Evolutionary conservation across 1,139 yeast species (phyloP), one percentile per base, ranked within the genome.

Genomic region (Torulaspora pretoriensis): DNA sequence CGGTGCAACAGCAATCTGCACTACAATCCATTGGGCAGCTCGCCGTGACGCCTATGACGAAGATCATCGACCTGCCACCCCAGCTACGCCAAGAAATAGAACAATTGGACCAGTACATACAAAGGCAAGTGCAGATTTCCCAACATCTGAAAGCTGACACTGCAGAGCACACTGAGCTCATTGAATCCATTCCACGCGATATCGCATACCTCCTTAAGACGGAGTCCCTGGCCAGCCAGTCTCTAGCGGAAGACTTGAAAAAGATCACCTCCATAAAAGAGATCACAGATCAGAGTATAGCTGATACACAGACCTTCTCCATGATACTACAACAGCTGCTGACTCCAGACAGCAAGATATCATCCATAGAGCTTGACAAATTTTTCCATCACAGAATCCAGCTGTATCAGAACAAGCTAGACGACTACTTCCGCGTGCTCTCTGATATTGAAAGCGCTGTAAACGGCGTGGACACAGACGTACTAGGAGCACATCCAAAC

Each of bases 101-200:
- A 60, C 83, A 81, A 51, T 71, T 90, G 47, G 96, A 92, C 64
- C 78, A 79, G 44, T 90, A 88, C 62, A 88, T 92, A 51, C 85
- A 82, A 54, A 78, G 81, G 31, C 97, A 92, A 68, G 86, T 84
- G 46, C 77, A 83, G 47, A 83, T 86, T 43, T 83, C 95, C 5
- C 92, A 88, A 36, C 85, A 85, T 39, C 71, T 92, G 48, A 80
- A 81, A 51, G 75, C 81, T 19, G 84, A 81, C 51, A 71, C 76
- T 46, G 70, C 70, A 10, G 78, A 78, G 28, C 96, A 89, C 55
- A 76, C 78, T 42, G 83, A 80, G 46, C 71, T 85, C 38, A 78
- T 92, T 36, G 78, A 77, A 27, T 82, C 95, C 45, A 83, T 92
- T 38, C 96, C 97, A 12, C 76, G 86, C 48, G 98, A 94, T 61